phyloP scores from a whole-genome alignment of 306 rosid genomes.

The Dalbergia cochinchinensis region DNA sequence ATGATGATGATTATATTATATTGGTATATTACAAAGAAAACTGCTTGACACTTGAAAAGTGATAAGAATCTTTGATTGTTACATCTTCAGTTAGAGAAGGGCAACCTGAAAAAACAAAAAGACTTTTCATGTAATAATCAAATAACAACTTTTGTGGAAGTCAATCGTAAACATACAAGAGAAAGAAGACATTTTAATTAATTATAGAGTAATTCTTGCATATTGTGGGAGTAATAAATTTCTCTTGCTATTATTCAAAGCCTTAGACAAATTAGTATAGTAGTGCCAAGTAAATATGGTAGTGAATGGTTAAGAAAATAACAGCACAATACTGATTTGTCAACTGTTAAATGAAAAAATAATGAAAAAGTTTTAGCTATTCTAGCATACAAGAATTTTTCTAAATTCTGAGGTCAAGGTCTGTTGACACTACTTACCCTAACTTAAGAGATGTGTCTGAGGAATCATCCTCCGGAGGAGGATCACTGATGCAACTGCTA shows the following conservation, averaged over 20 bases:
- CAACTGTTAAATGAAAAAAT: too few relatives aligned
- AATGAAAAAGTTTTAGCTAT: too few relatives aligned
- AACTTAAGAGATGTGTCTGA: conserved; percentile 49
- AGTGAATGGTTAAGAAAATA: too few relatives aligned
- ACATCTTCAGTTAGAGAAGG: conserved; percentile 36
- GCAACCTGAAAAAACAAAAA: conserved; percentile 43
- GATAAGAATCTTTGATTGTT: not conserved
- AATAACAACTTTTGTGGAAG: not conserved
- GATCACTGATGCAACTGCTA: conserved; percentile 45
- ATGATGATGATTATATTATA: not conserved
- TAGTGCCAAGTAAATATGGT: too few relatives aligned
- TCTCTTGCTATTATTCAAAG: too few relatives aligned
- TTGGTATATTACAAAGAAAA: conserved; percentile 2
- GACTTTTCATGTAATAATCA: not conserved
- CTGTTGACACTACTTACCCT: conserved; percentile 44
- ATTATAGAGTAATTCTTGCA: too few relatives aligned
- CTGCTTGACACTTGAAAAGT: not conserved
- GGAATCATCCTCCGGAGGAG: conserved; percentile 44
- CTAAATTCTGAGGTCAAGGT: not conserved
- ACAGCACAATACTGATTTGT: too few relatives aligned
- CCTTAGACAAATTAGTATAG: too few relatives aligned
- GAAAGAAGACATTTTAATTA: too few relatives aligned
- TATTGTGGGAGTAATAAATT: too few relatives aligned
- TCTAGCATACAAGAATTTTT: too few relatives aligned
- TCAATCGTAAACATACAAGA: not conserved